Conservation (phyloP, 148 eudicot species). For the Chenopodium berlandieri region DNA sequence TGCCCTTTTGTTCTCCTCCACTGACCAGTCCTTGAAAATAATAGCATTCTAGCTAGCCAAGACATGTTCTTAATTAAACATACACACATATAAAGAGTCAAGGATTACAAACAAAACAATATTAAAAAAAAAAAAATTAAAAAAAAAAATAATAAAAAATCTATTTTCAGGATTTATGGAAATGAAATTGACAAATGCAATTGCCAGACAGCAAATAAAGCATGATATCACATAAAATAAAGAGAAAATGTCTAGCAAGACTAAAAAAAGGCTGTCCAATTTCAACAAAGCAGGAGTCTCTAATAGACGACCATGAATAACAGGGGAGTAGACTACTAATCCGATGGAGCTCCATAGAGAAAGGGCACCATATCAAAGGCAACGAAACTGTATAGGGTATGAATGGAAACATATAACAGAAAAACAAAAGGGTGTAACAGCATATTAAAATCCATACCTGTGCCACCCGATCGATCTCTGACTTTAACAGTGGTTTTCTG, state of each 20-base stretch:
- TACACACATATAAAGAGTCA: too few species aligned
- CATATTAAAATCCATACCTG: conserved; percentile 32
- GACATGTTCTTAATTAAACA: not conserved
- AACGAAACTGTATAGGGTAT: not conserved
- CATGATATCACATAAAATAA: not conserved
- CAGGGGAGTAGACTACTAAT: not conserved
- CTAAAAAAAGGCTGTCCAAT: not conserved
- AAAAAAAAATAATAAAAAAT: not conserved
- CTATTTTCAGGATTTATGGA: not conserved
- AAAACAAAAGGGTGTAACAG: not conserved
- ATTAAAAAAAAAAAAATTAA: too few species aligned
- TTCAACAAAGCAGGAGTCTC: not conserved
- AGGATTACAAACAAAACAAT: too few species aligned
- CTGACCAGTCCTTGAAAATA: not conserved
- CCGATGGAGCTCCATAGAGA: not conserved
- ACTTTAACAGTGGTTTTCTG: conserved; percentile 57
- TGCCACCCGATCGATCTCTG: conserved; percentile 84
- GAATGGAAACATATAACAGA: not conserved
- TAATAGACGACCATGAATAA: not conserved
- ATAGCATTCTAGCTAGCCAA: not conserved
- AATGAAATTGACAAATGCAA: not conserved
- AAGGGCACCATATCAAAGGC: not conserved
- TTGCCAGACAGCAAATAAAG: not conserved
- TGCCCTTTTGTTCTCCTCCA: not conserved
- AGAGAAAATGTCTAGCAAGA: not conserved